These are phyloP conservation scores for Helminthosporium solani DNA, from an alignment of 2,329 filamentous ascomycete species.

Conservation along the genomic window DNA sequence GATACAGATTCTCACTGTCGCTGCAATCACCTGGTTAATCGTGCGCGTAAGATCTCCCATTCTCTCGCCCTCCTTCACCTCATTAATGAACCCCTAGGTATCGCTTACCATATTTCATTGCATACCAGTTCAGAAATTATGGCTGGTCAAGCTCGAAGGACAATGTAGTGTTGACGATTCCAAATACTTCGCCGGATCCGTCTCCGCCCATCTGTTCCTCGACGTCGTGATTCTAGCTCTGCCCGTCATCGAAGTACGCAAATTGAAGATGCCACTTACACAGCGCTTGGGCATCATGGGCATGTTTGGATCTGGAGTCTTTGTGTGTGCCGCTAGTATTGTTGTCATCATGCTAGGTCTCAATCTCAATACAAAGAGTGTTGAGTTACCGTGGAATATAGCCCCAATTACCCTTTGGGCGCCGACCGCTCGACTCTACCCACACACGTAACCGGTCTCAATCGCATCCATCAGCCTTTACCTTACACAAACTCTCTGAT, in stretches of 20 bases:
- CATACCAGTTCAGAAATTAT: slow-evolving; percentile 36
- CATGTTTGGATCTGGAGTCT: slow-evolving; percentile 42
- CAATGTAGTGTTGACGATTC: slow-evolving; percentile 34
- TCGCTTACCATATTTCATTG: slow-evolving; percentile 42
- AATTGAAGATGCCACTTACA: slow-evolving; percentile 24
- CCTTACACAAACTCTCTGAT: slow-evolving; percentile 5
- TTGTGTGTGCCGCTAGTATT: slow-evolving; percentile 15
- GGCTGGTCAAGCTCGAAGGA: slow-evolving; percentile 27
- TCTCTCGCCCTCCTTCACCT: too few relatives aligned
- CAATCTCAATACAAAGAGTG: slow-evolving; percentile 4
- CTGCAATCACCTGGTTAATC: slow-evolving; percentile 8
- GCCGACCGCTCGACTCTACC: slow-evolving; percentile 16
- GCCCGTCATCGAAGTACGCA: slow-evolving; percentile 34
- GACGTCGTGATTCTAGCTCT: slow-evolving; percentile 37
- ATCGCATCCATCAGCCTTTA: neutral
- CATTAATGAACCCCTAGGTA: too few relatives aligned
- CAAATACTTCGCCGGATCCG: slow-evolving; percentile 38
- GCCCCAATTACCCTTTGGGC: slow-evolving; percentile 16
- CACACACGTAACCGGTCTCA: slow-evolving; percentile 1
- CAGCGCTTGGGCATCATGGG: slow-evolving; percentile 52
- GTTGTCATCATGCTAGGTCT: slow-evolving; percentile 11
- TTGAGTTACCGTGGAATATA: slow-evolving; percentile 14
- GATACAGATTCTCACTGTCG: slow-evolving; percentile 8
- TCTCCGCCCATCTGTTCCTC: slow-evolving; percentile 34
- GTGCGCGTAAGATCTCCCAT: too few relatives aligned